phyloP scores from a whole-genome alignment of 2,329 filamentous ascomycete genomes.

The Aspergillus tamarii region DNA sequence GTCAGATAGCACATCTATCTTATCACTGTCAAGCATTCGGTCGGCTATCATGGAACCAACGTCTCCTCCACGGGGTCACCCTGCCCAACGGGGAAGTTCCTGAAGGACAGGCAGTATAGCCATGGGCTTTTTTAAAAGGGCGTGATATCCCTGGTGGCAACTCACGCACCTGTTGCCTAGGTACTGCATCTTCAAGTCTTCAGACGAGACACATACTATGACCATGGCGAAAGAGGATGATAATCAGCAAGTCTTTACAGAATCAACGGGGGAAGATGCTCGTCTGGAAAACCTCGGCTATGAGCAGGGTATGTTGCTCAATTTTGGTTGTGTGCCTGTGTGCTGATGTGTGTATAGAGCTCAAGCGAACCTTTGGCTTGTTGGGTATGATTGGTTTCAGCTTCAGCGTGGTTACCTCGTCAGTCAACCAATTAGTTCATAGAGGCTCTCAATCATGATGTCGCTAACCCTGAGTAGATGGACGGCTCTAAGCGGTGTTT shows the following conservation, averaged over 20 bases:
- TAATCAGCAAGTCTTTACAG: constrained; percentile 24
- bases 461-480: constrained; percentile 40
- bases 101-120: not conserved
- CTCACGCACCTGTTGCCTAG: not conserved
- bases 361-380: constrained; percentile 60
- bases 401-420: constrained; percentile 61
- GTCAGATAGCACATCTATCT: constrained; percentile 25
- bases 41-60: not conserved
- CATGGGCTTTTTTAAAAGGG: not conserved
- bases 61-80: constrained; percentile 11
- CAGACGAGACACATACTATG: not conserved
- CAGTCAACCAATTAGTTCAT: not conserved
- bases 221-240: constrained; percentile 33
- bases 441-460: rapidly evolving
- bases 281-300: constrained; percentile 43
- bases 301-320: constrained; percentile 38
- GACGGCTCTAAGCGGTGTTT: constrained; percentile 59
- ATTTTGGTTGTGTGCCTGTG: not conserved
- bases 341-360: constrained; percentile 42
- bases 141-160: not conserved
- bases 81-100: not conserved
- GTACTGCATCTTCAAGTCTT: not conserved
- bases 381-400: constrained; percentile 63
- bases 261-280: constrained; percentile 36
- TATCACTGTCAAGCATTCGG: constrained; percentile 18